Evolutionary conservation across 345 rosid species (phyloP), one percentile per base, ranked within the genome.

Genomic region (Microcos paniculata): DNA sequence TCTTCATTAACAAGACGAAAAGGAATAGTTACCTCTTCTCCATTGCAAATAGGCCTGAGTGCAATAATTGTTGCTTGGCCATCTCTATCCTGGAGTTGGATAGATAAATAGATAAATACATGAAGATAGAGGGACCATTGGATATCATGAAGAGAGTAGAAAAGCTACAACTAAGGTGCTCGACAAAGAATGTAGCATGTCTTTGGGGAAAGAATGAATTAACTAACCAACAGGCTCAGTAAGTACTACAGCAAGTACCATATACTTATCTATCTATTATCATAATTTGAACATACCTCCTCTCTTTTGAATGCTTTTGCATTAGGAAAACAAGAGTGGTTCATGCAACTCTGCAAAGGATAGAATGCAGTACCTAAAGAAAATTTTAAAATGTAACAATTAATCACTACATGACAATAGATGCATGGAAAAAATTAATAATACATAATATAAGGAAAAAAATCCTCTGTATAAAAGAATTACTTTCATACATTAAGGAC

Each of bases 281-380:
- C 28, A 16, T 23, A 15, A 2, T 43, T 38, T 3, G 4, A 45
- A 59, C 68, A 58, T 87, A 87, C 98, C 94, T 90, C 91, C 28
- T 95, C 98, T 86, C 99, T 85, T 87, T 93, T 95, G 87, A 95
- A 95, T 62, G 99, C 99, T 82, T 86, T 90, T 63, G 98, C 93
- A 76, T 88, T 93, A 35, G 99, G 98, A 77, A 76, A 82, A 77
- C 99, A 95, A 0, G 99, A 93, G 81, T 95, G 98, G 82, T 95
- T 95, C 94, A 91, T 84, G 77, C 99, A 93, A 78, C 99, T 93
- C 80, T 93, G 96, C 74, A 95, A 66, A 62, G 99, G 94, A 87
- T 86, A 95, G 87, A 95, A 95, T 12, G 97, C 98, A n/a, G 92
- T 87, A 75, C 99, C 99, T 95, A 62, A 59, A 35, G 76, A 78